These are phyloP conservation scores for Agapanthus africanus DNA, from an alignment of 106 monocot genomes.

Conservation along the genomic window DNA sequence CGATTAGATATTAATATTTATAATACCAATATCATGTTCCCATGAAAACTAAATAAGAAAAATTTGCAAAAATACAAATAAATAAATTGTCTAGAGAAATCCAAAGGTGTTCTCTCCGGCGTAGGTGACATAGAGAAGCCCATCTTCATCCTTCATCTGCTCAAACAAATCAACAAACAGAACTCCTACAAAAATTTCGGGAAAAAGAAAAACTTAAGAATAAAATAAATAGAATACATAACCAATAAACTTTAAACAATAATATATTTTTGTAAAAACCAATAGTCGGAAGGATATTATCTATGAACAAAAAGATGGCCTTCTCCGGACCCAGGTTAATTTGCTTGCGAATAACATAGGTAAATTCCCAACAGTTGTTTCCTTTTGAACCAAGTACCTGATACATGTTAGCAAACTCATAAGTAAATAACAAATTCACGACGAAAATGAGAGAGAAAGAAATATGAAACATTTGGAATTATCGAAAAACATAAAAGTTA, in stretches of 20 bases:
- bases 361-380: slow-evolving; percentile 25
- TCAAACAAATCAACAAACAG: slow-evolving; percentile 36
- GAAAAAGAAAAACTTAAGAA: no score
- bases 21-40: no score
- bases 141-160: slow-evolving; percentile 51
- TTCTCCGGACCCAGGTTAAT: slow-evolving; percentile 20
- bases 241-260: not conserved
- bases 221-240: not conserved
- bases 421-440: no score
- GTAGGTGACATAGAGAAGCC: slow-evolving; percentile 45
- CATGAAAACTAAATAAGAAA: no score
- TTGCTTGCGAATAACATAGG: slow-evolving; percentile 27
- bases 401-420: no score
- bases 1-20: no score
- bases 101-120: slow-evolving; percentile 57
- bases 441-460: no score
- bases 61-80: no score
- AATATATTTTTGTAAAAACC: not conserved
- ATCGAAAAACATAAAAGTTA: no score
- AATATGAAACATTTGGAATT: no score
- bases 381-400: slow-evolving; percentile 27
- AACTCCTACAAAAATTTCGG: slow-evolving; percentile 31
- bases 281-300: slow-evolving; percentile 26
- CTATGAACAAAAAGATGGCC: slow-evolving; percentile 31
- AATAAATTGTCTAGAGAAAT: no score